Percentiles rank a stretch among this genome's conserved stretches.
These are phyloP conservation scores for Trypanosoma caninum DNA, from an alignment of 208 protist genomes.

Conservation along the genomic window DNA sequence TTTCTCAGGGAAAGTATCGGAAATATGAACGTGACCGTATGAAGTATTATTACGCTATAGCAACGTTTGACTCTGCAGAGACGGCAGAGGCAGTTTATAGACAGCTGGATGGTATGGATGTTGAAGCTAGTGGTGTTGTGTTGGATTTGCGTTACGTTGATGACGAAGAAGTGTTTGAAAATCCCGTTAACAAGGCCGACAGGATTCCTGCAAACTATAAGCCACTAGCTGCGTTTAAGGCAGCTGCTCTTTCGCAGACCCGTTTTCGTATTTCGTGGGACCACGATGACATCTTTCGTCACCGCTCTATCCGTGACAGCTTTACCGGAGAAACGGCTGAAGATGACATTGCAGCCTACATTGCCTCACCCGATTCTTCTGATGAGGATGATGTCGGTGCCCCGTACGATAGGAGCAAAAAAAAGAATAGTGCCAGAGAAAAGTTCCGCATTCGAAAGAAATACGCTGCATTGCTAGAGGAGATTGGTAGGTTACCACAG, in stretches of 20 bases:
- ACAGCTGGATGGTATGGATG: constrained; percentile 94
- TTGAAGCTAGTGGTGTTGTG: constrained; percentile 93
- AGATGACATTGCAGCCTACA: constrained; percentile 87
- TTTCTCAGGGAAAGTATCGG: constrained; percentile 88
- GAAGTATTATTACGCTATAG: constrained; percentile 98
- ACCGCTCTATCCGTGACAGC: constrained; percentile 77
- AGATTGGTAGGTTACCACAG: constrained; percentile 71
- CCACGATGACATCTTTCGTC: constrained; percentile 85
- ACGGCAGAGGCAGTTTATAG: constrained; percentile 93
- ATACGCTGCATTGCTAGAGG: constrained; percentile 80
- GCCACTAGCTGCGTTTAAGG: constrained; percentile 76
- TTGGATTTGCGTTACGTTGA: constrained; percentile 97
- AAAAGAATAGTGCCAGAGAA: constrained; percentile 28
- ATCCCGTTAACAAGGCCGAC: constrained; percentile 56
- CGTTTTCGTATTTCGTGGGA: constrained; percentile 92
- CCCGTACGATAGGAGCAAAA: neutral
- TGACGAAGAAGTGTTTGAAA: constrained; percentile 87
- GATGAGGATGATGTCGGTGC: constrained; percentile 56
- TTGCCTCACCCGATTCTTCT: constrained; percentile 75
- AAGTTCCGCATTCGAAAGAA: constrained; percentile 63
- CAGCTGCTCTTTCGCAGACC: constrained; percentile 81
- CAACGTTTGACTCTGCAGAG: constrained; percentile 90
- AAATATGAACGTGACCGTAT: constrained; percentile 93
- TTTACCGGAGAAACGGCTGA: constrained; percentile 85
- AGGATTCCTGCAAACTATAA: constrained; percentile 77